Percentiles rank a stretch among this genome's conserved stretches.
Evolutionary conservation across 2,329 filamentous ascomycete species (phyloP).

Genomic region (Aotearoamyces nothofagi): DNA sequence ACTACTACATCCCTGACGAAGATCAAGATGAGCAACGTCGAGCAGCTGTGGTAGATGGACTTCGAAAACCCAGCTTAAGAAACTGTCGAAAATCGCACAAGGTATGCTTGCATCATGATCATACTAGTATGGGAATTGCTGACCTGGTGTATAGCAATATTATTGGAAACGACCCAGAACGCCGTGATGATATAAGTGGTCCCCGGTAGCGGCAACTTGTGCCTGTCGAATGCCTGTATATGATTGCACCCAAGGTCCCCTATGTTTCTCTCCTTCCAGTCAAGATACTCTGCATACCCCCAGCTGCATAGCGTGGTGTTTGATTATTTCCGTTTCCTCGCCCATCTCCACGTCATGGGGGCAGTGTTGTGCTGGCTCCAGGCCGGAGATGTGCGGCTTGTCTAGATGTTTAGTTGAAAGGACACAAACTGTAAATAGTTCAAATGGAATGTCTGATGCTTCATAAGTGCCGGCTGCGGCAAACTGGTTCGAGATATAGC

Average conservation of each 20-base stretch:
- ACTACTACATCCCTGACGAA: slow-evolving; percentile 85
- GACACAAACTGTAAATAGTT: too few species aligned
- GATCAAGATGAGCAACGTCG: slow-evolving; percentile 68
- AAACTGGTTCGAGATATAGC: too few species aligned
- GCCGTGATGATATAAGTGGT: slow-evolving; percentile 23
- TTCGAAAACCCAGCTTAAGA: slow-evolving; percentile 78
- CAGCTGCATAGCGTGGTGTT: not conserved
- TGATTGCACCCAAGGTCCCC: not conserved
- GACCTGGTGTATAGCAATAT: slow-evolving; percentile 37
- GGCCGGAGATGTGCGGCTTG: too few species aligned
- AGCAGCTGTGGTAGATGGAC: slow-evolving; percentile 68
- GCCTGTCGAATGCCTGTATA: not conserved
- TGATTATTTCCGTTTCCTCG: too few species aligned
- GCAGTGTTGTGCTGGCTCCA: too few species aligned
- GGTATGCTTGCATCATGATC: slow-evolving; percentile 38
- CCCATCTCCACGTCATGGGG: too few species aligned
- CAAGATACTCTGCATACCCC: not conserved
- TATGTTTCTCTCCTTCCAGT: not conserved
- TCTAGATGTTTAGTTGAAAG: too few species aligned
- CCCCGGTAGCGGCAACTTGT: not conserved
- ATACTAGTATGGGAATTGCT: slow-evolving; percentile 2
- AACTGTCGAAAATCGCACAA: slow-evolving; percentile 94
- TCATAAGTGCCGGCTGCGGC: too few species aligned
- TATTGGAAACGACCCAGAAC: slow-evolving; percentile 52
- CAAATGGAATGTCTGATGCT: too few species aligned